phyloP scores from a whole-genome alignment of 306 rosid genomes.

The Cicer arietinum region DNA sequence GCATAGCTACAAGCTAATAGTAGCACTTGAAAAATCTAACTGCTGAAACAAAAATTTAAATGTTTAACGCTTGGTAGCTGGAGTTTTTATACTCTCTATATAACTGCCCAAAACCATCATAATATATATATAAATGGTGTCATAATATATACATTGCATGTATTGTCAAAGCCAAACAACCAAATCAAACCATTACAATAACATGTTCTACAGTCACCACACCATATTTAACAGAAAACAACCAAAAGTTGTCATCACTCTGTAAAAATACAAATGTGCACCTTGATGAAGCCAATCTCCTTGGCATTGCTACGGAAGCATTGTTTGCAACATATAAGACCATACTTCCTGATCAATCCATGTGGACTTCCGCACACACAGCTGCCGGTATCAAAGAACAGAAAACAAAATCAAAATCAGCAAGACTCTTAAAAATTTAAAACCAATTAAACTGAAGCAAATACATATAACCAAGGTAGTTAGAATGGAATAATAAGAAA shows the following conservation, averaged over 20 bases:
- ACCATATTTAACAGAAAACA: neutral
- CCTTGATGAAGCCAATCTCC: constrained; percentile 98
- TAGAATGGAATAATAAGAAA: too few species aligned
- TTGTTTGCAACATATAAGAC: constrained; percentile 95
- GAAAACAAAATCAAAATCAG: neutral
- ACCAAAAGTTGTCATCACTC: too few species aligned
- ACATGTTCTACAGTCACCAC: neutral
- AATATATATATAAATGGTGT: too few species aligned
- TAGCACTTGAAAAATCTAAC: too few species aligned
- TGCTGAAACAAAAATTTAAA: too few species aligned
- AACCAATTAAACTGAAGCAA: neutral
- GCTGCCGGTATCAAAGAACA: constrained; percentile 35
- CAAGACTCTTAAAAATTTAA: neutral
- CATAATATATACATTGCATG: neutral
- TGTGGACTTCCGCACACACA: constrained; percentile 85
- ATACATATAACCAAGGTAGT: too few species aligned
- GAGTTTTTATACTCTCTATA: too few species aligned
- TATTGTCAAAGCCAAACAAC: constrained; percentile 4
- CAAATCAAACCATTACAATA: constrained; percentile 32
- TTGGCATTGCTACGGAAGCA: constrained; percentile 98
- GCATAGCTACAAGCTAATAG: too few species aligned
- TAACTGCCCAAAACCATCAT: too few species aligned
- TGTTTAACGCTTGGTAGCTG: too few species aligned
- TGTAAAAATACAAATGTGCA: neutral
- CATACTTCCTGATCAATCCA: constrained; percentile 89